These are phyloP conservation scores for Anthoceros angustus DNA, from an alignment of 225 moss, liverwort and hornwort species.

Conservation along the genomic window DNA sequence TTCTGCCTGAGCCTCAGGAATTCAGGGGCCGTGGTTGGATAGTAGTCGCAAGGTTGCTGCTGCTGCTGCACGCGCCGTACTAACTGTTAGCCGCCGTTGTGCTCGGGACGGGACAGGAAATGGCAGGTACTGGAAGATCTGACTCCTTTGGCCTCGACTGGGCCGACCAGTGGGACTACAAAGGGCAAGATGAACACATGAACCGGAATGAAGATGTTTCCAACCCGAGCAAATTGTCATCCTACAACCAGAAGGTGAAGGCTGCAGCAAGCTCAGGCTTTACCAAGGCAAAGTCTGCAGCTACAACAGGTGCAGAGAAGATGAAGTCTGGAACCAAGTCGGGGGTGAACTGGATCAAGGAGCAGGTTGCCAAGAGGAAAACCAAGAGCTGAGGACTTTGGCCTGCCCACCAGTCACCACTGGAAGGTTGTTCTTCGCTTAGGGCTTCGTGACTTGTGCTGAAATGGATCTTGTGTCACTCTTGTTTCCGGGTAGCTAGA, in stretches of 20 bases:
- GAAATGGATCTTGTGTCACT: too few species aligned
- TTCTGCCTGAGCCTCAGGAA: neutral
- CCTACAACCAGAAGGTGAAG: conserved; percentile 54
- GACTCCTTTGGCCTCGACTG: conserved; percentile 59
- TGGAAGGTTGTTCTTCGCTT: too few species aligned
- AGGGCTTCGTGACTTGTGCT: too few species aligned
- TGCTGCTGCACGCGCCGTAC: neutral
- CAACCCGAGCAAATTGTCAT: conserved; percentile 58
- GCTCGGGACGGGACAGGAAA: neutral
- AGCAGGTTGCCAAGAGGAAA: conserved; percentile 58
- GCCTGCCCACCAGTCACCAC: too few species aligned
- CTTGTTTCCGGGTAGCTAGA: too few species aligned
- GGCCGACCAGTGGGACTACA: conserved; percentile 83
- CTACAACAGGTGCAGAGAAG: conserved; percentile 62
- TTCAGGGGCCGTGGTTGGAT: neutral
- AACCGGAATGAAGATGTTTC: conserved; percentile 15
- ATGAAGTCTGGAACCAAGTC: conserved; percentile 50
- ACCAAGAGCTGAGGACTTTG: neutral
- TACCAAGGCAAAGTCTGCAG: conserved; percentile 61
- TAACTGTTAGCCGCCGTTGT: neutral
- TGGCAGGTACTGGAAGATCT: conserved; percentile 19
- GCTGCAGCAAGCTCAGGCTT: conserved; percentile 55
- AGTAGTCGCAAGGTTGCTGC: neutral
- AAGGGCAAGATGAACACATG: conserved; percentile 35
- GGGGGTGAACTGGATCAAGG: conserved; percentile 78